These are phyloP conservation scores for Mycena pura DNA, from an alignment of 768 basidiomycete genomes.

Conservation along the genomic window DNA sequence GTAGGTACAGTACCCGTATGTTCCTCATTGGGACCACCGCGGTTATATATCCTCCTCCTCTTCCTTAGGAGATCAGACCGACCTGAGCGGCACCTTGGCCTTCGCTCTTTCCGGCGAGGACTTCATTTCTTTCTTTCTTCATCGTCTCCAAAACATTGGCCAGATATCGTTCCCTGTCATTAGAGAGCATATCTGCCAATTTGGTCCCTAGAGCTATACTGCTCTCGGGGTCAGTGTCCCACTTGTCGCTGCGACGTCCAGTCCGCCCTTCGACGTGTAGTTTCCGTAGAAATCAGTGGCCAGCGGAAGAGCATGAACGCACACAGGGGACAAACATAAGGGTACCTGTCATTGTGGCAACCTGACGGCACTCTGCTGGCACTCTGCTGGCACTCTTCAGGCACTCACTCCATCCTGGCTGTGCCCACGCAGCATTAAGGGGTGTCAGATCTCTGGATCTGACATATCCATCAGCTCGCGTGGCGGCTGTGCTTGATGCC, in stretches of 20 bases:
- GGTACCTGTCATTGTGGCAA: too few species aligned
- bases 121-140: not conserved
- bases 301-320: too few species aligned
- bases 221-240: not conserved
- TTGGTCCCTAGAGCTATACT: not conserved
- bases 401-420: too few species aligned
- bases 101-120: not conserved
- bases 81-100: not conserved
- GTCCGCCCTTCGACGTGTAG: not conserved
- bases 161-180: not conserved
- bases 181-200: not conserved
- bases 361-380: too few species aligned
- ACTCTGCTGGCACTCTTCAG: too few species aligned
- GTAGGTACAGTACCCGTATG: not conserved
- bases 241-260: not conserved
- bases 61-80: not conserved
- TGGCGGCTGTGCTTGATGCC: too few species aligned
- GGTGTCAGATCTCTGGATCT: too few species aligned
- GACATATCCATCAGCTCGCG: too few species aligned
- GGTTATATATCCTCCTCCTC: conserved; percentile 3
- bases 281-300: conserved; percentile 6
- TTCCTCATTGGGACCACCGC: conserved; percentile 6
- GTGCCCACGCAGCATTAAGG: too few species aligned
- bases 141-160: not conserved
- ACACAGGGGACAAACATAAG: too few species aligned